Percentiles rank a stretch among this genome's conserved stretches.
Conservation (phyloP, 345 rosid genomes). For the Raphanus raphanistrum region DNA sequence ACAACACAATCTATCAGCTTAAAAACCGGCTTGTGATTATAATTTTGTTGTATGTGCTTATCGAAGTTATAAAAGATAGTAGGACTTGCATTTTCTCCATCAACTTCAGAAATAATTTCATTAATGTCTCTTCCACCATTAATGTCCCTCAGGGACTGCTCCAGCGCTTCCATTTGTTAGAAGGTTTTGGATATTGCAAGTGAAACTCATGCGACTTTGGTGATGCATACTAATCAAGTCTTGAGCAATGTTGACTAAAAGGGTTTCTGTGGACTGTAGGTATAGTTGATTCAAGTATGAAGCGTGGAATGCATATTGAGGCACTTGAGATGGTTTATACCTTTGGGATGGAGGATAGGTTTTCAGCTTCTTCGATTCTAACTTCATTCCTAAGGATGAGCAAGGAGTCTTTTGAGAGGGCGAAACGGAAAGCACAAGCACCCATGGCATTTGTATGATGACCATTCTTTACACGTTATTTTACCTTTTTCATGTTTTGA, state of each 20-base stretch:
- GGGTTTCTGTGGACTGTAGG: neutral
- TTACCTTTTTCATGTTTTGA: neutral
- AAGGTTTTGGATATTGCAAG: neutral
- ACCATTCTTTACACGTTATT: constrained; percentile 1
- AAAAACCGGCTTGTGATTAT: neutral
- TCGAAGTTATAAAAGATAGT: neutral
- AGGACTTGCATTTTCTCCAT: no score
- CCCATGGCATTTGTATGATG: constrained; percentile 43
- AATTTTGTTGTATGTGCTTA: neutral
- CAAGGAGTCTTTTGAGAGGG: constrained; percentile 50
- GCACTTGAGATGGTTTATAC: constrained; percentile 59
- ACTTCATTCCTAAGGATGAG: constrained; percentile 49
- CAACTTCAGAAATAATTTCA: no score
- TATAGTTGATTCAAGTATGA: constrained; percentile 48
- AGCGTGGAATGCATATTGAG: constrained; percentile 37
- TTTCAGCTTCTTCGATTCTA: constrained; percentile 55
- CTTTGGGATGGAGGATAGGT: constrained; percentile 61
- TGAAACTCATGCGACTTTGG: neutral
- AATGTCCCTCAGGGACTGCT: no score
- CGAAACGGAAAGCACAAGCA: constrained; percentile 43
- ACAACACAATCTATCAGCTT: neutral
- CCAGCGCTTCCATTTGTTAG: neutral
- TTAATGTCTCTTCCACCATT: no score
- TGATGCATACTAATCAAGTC: neutral
- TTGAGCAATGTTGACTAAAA: neutral